Percentiles rank a stretch among this genome's conserved stretches.
Evolutionary conservation across 345 rosid species (phyloP).

Genomic region (Streptanthus diversifolius): DNA sequence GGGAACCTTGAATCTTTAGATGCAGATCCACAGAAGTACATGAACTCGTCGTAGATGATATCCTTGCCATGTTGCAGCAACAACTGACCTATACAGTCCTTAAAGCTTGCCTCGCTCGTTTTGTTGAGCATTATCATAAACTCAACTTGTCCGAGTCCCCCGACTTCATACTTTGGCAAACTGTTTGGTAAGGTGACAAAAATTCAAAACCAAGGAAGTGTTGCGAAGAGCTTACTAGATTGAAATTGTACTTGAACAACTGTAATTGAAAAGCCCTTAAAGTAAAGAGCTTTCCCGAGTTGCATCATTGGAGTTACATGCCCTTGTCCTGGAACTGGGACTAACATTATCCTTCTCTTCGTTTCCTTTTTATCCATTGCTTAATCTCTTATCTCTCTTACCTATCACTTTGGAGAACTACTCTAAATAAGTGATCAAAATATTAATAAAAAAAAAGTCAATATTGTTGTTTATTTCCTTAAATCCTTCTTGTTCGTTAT

Average conservation of each 20-base stretch:
- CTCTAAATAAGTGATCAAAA: neutral
- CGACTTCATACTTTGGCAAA: neutral
- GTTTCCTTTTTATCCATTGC: neutral
- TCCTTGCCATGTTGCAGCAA: neutral
- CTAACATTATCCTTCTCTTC: conserved; percentile 3
- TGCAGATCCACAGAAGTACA: conserved; percentile 21
- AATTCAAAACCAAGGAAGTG: neutral
- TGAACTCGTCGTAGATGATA: conserved; percentile 17
- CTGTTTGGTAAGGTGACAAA: neutral
- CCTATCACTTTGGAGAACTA: neutral
- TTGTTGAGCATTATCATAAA: neutral
- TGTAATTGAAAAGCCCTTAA: conserved; percentile 4
- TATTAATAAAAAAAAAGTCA: neutral
- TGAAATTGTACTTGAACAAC: conserved; percentile 1
- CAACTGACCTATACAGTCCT: conserved; percentile 7
- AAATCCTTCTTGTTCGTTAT: conserved; percentile 12
- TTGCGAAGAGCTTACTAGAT: conserved; percentile 4
- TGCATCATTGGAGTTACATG: conserved; percentile 19
- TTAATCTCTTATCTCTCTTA: neutral
- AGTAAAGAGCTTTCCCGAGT: neutral
- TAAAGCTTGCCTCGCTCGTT: neutral
- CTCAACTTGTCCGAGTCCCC: neutral
- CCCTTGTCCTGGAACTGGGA: neutral
- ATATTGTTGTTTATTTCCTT: neutral
- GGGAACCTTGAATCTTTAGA: conserved; percentile 19